phyloP scores from a whole-genome alignment of 2,329 filamentous ascomycete genomes.

The Lecanosticta acicola region DNA sequence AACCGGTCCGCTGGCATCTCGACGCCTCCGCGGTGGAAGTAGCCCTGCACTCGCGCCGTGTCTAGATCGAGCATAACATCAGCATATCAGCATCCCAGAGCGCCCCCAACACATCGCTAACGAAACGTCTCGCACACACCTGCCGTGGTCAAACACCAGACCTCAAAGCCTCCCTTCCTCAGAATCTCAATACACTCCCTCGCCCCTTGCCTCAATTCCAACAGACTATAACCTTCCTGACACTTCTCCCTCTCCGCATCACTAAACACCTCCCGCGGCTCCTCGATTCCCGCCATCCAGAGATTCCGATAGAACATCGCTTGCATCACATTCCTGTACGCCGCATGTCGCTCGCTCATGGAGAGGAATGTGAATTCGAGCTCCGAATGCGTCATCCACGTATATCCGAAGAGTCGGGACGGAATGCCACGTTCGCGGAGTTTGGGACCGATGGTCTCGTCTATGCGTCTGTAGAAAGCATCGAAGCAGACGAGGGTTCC shows the following conservation, averaged over 20 bases:
- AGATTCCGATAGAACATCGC: constrained; percentile 48
- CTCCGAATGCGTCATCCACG: constrained; percentile 46
- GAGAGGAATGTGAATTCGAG: constrained; percentile 48
- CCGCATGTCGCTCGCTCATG: constrained; percentile 40
- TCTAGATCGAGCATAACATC: constrained; percentile 35
- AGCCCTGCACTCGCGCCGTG: constrained; percentile 45
- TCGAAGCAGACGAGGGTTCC: constrained; percentile 48
- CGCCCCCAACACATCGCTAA: too few relatives aligned
- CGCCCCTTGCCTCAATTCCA: constrained; percentile 36
- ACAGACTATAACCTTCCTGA: constrained; percentile 35
- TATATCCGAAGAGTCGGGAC: constrained; percentile 41
- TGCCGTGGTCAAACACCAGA: constrained; percentile 52
- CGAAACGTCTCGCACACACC: constrained; percentile 3
- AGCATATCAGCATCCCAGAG: too few relatives aligned
- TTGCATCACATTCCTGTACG: constrained; percentile 41
- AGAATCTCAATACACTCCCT: constrained; percentile 42
- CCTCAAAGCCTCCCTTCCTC: constrained; percentile 44
- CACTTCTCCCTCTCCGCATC: constrained; percentile 41
- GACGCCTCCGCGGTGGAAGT: constrained; percentile 47
- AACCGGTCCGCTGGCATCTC: constrained; percentile 49
- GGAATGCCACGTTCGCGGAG: constrained; percentile 39
- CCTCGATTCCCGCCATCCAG: constrained; percentile 39
- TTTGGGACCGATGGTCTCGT: constrained; percentile 38
- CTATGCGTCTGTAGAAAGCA: constrained; percentile 40
- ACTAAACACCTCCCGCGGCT: constrained; percentile 40